Conservation (phyloP, 2,329 filamentous ascomycete species). For the Thelonectria discophora region DNA sequence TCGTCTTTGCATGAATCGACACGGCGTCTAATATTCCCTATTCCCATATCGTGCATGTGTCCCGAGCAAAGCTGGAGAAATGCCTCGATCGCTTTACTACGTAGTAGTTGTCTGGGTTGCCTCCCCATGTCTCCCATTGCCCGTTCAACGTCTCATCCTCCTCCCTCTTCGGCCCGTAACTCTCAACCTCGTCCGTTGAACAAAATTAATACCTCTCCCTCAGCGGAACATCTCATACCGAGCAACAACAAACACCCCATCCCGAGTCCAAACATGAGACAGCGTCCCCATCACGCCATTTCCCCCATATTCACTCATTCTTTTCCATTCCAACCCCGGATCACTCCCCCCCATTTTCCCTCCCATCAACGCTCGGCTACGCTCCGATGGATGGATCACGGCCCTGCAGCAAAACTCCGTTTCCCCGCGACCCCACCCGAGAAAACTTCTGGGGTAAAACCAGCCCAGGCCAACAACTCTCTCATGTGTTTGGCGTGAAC, state of each 20-base stretch:
- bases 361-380: slow-evolving; percentile 22
- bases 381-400: slow-evolving; percentile 18
- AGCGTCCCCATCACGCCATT: slow-evolving; percentile 15
- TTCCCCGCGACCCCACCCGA: slow-evolving; percentile 29
- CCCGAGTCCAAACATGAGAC: not conserved
- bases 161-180: not conserved
- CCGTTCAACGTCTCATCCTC: not conserved
- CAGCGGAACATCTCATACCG: not conserved
- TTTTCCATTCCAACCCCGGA: not conserved
- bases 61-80: not conserved
- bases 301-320: not conserved
- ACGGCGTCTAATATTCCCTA: too few relatives aligned
- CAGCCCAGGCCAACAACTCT: not conserved
- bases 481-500: not conserved
- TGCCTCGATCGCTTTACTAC: not conserved
- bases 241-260: slow-evolving; percentile 5
- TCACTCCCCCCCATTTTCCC: slow-evolving; percentile 16
- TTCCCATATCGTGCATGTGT: not conserved
- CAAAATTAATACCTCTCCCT: not conserved
- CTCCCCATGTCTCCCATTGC: not conserved
- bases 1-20: slow-evolving; percentile 13
- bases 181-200: not conserved
- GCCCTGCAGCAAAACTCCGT: slow-evolving; percentile 18
- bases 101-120: too few relatives aligned
- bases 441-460: slow-evolving; percentile 1